Evolutionary conservation across 768 basidiomycete genomes (phyloP), one percentile per base, ranked within the genome.

Genomic region (Termitomyces sp.): DNA sequence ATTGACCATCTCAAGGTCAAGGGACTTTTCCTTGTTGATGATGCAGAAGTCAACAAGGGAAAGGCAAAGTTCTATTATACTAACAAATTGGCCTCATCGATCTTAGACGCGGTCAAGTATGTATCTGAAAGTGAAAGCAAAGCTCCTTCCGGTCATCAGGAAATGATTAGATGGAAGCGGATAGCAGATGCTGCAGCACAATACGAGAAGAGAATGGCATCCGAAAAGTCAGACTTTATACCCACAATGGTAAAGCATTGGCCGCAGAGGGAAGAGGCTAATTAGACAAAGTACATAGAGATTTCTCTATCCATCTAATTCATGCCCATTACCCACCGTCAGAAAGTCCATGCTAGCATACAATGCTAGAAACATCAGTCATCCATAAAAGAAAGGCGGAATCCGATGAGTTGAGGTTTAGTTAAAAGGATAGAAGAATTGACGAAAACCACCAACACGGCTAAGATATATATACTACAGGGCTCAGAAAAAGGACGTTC

Each of bases 61-160:
- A 80, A 77, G 59, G 68, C 69, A 42, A 67, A 68, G 40, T 63
- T 65, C 2, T 81, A 82, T 66, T 75, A 74, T 68, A 73, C 72
- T 6, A 68, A 72, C 13, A 85, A 83, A 61, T 72, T 88, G 32
- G 77, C 81, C 4, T 66, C 72, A 33, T 75, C 77, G 1, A 61
- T 85, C 5, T 56, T 74, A 13, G 75, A 78, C 20, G 70, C 76
- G 6, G 70, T 81, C 36, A 67, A 75, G 22, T 68, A 63, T 55
- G 64, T 81, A 38, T 59, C 67, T 46, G 59, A 58, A 43, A 66
- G 67, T 46, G 61, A 59, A 33, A 61, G 53, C 10, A 69, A 66
- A 45, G 54, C 58, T 36, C 58, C 36, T 13, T 22, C 28, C 48
- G 60, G 56, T 18, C 61, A 60, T 13, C 64, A 61, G 38, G 71